phyloP scores from a whole-genome alignment of 768 basidiomycete genomes.

The Exidia glandulosa region DNA sequence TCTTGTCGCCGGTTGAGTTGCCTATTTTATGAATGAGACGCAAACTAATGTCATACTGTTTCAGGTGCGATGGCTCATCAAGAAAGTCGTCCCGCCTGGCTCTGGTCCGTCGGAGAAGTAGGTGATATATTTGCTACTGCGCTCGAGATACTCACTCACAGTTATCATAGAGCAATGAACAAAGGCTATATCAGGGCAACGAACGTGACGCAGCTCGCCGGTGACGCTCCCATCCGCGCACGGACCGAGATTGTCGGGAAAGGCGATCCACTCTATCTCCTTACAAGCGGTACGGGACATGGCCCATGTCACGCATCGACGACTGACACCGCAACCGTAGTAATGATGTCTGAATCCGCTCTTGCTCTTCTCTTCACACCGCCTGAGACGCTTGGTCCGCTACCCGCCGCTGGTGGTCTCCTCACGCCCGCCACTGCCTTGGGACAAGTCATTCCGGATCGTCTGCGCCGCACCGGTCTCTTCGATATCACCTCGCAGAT shows the following conservation, averaged over 20 bases:
- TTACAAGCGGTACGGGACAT: not conserved
- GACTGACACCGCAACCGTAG: not conserved
- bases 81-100: constrained; percentile 30
- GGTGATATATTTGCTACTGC: not conserved
- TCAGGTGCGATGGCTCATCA: constrained; percentile 48
- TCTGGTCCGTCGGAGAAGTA: not conserved
- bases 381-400: not conserved
- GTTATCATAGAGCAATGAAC: not conserved
- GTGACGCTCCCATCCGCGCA: not conserved
- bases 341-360: not conserved
- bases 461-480: no score
- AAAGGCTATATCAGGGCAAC: not conserved
- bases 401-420: not conserved
- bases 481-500: no score
- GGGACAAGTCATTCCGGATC: not conserved
- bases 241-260: not conserved
- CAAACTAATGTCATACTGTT: not conserved
- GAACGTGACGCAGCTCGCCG: not conserved
- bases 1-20: constrained; percentile 17
- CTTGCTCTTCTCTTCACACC: not conserved
- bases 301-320: not conserved
- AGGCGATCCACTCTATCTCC: not conserved
- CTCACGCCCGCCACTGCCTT: not conserved
- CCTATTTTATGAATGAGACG: not conserved
- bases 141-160: not conserved